Evolutionary conservation across 495 filamentous ascomycete genomes (phyloP), one percentile per base, ranked within the genome.

Genomic region (Penicillium lagena): DNA sequence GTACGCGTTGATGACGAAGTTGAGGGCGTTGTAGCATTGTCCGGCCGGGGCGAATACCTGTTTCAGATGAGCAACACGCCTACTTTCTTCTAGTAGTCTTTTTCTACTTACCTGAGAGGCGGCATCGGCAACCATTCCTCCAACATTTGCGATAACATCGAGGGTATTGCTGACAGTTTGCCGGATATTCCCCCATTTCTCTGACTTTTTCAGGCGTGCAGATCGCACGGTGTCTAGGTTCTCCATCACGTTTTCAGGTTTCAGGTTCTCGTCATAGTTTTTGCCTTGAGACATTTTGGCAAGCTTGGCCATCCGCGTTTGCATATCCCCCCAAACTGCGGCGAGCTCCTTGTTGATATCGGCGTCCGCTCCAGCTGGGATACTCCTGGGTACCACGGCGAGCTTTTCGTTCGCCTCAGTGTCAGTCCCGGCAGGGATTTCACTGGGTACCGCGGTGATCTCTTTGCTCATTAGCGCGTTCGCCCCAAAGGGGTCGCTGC

Each of bases 21-120:
- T 50, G 13, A 50, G 14, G 14, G 42, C 47, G 40, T 50, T 50
- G 33, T 50, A 50, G 12, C 47, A 50, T 35, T 50, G 47, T 7
- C 47, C 47, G 7, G 47, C 47, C 12, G 47, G 47, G 22, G 41
- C 42, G 28, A 50, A 50, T 2, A 45, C 42, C 47, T 49, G 17
- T 27, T 7, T 30, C 12, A 13, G n/a, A 9, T 28, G 33, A 32
- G 14, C 22, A 22, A 22, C 22, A 6, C 22, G 6, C 22, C 22
- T 6, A 4, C 22, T 22, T 22, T 22, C 22, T 22, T 4, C 22
- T 22, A 22, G 22, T 4, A 22, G 3, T 22, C 29, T 7, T 4
- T 31, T 33, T 4, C 4, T 31, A n/a, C 45, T 30, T 40, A 47
- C 45, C 45, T 47, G 45, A 12, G 45, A 47, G 9, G 45, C 38